Conservation (phyloP, 129 eudicot genomes). For the Daucus carota region DH1_v3.0 NC_030382.2:43006001-43006500, state of each 20-base stretch:
- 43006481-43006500: conserved; percentile 52
- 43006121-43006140: conserved; percentile 28
- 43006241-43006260: conserved; percentile 31
- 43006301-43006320: conserved; percentile 15
- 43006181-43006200: conserved; percentile 37
- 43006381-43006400: conserved; percentile 32
- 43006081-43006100: neutral
- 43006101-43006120: conserved; percentile 15
- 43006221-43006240: conserved; percentile 29
- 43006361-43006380: conserved; percentile 38
- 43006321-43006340: conserved; percentile 24
- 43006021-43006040: neutral
- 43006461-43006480: conserved; percentile 36
- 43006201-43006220: conserved; percentile 52
- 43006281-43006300: conserved; percentile 29
- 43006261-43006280: conserved; percentile 36
- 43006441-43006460: conserved; percentile 21
- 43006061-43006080: neutral
- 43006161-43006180: conserved; percentile 35
- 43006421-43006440: conserved; percentile 22
- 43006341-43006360: conserved; percentile 15
- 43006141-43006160: conserved; percentile 40
- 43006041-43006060: conserved; percentile 5
- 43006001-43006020: neutral
- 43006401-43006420: conserved; percentile 31